phyloP scores from a whole-genome alignment of 225 moss, liverwort and hornwort genomes.

The Takakia lepidozioides region DNA sequence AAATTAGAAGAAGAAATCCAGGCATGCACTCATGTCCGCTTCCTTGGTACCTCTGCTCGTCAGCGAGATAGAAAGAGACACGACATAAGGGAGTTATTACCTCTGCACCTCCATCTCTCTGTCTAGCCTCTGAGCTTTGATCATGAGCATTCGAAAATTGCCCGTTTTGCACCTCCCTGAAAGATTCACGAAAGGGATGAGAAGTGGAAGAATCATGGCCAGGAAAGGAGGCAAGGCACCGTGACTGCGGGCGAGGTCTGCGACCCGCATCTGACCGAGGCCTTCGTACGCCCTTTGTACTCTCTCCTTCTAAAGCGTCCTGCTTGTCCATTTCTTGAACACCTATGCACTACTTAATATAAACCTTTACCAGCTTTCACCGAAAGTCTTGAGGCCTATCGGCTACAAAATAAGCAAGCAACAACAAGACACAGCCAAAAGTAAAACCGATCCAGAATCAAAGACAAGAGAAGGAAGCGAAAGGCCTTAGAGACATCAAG shows the following conservation, averaged over 20 bases:
- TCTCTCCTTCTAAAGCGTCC: constrained; percentile 46
- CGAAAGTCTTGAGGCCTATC: too few relatives aligned
- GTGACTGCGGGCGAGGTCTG: constrained; percentile 50
- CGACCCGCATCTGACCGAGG: constrained; percentile 64
- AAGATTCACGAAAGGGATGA: constrained; percentile 39
- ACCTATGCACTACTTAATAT: not conserved
- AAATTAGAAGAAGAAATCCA: too few relatives aligned
- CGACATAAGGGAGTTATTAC: too few relatives aligned
- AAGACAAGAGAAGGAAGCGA: not conserved
- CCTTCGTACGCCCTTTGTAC: constrained; percentile 60
- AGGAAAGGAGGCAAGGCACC: constrained; percentile 15
- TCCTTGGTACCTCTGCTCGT: too few relatives aligned
- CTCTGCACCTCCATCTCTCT: constrained; percentile 22
- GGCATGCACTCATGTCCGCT: too few relatives aligned
- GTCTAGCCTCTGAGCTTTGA: constrained; percentile 29
- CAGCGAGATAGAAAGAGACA: too few relatives aligned
- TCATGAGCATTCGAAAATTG: constrained; percentile 16
- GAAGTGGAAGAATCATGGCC: constrained; percentile 28
- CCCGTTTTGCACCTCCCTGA: constrained; percentile 40
- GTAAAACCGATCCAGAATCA: not conserved
- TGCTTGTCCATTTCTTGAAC: constrained; percentile 23
- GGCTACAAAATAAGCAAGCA: not conserved
- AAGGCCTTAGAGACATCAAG: not conserved
- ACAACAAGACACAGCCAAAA: not conserved
- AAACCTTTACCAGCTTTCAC: not conserved